phyloP scores from a whole-genome alignment of 768 basidiomycete species.

The Amanita jacksonii region DNA sequence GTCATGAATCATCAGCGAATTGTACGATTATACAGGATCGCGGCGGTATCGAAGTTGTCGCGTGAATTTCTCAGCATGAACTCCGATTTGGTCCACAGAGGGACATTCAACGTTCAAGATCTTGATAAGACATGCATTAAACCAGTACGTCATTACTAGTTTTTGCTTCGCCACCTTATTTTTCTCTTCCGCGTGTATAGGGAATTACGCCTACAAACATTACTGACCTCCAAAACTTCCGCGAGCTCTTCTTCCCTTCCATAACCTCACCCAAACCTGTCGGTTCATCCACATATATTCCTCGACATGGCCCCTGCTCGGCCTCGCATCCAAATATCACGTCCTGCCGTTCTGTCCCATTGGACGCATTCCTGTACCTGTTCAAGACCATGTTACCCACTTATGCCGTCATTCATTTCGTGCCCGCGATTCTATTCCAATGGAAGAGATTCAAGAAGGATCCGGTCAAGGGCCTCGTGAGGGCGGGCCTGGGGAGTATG shows the following conservation, averaged over 20 bases:
- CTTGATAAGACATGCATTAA: conserved; percentile 45
- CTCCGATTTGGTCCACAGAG: conserved; percentile 45
- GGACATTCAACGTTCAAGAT: conserved; percentile 41
- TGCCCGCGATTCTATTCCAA: conserved; percentile 81
- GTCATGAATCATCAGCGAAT: no score
- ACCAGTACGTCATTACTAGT: conserved; percentile 27
- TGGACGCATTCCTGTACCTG: conserved; percentile 71
- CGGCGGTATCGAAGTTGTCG: conserved; percentile 56
- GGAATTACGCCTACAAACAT: conserved; percentile 47
- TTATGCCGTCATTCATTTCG: conserved; percentile 85
- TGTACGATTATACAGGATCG: conserved; percentile 43
- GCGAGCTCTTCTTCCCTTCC: conserved; percentile 25
- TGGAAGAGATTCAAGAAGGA: conserved; percentile 52
- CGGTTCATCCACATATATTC: conserved; percentile 27
- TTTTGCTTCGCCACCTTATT: neutral
- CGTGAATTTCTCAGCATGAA: conserved; percentile 52
- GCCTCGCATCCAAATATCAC: conserved; percentile 70
- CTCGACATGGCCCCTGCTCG: conserved; percentile 51
- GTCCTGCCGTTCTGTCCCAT: conserved; percentile 46
- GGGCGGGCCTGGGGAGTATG: conserved; percentile 60
- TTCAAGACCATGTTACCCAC: conserved; percentile 77
- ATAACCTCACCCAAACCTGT: conserved; percentile 15
- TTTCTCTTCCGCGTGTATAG: conserved; percentile 18
- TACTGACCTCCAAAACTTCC: conserved; percentile 35
- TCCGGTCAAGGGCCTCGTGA: conserved; percentile 57